Conservation (phyloP, 2,329 filamentous ascomycete genomes). For the Alternaria sp. region DNA sequence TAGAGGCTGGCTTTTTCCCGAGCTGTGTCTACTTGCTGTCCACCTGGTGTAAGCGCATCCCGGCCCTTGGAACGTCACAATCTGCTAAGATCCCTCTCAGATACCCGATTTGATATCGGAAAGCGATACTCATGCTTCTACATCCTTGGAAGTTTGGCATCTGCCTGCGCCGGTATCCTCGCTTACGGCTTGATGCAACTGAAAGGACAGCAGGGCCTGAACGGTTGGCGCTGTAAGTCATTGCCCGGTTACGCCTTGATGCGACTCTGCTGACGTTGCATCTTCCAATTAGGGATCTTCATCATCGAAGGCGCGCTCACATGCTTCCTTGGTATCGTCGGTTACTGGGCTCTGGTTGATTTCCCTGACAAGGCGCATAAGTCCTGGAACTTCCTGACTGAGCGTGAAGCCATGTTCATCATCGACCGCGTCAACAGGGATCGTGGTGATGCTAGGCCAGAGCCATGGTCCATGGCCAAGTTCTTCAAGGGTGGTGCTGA, state of each 20-base stretch:
- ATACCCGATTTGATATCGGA: slow-evolving; percentile 68
- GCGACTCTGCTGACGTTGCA: slow-evolving; percentile 35
- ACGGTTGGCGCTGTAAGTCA: slow-evolving; percentile 51
- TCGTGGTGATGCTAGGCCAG: slow-evolving; percentile 58
- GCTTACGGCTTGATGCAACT: slow-evolving; percentile 74
- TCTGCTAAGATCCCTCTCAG: slow-evolving; percentile 4
- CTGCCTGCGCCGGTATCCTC: slow-evolving; percentile 71
- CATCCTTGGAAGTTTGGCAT: slow-evolving; percentile 69
- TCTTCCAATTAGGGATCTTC: slow-evolving; percentile 48
- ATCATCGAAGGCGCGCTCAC: slow-evolving; percentile 55
- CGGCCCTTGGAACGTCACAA: too few species aligned
- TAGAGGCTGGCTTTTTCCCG: slow-evolving; percentile 51
- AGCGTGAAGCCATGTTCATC: slow-evolving; percentile 57
- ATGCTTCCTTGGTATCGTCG: slow-evolving; percentile 47
- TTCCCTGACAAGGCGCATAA: slow-evolving; percentile 54
- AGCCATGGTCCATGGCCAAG: slow-evolving; percentile 56
- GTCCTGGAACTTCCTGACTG: slow-evolving; percentile 53
- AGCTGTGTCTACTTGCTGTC: slow-evolving; percentile 55
- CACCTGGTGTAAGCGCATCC: slow-evolving; percentile 42
- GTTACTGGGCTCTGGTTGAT: slow-evolving; percentile 54
- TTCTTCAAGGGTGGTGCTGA: slow-evolving; percentile 58
- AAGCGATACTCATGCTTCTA: slow-evolving; percentile 74
- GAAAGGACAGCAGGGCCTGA: slow-evolving; percentile 58
- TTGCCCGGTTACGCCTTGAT: slow-evolving; percentile 11
- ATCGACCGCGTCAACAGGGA: slow-evolving; percentile 61